Evolutionary conservation across 169 alveolate genomes (phyloP).

Genomic region (Plasmodium fragile): DNA sequence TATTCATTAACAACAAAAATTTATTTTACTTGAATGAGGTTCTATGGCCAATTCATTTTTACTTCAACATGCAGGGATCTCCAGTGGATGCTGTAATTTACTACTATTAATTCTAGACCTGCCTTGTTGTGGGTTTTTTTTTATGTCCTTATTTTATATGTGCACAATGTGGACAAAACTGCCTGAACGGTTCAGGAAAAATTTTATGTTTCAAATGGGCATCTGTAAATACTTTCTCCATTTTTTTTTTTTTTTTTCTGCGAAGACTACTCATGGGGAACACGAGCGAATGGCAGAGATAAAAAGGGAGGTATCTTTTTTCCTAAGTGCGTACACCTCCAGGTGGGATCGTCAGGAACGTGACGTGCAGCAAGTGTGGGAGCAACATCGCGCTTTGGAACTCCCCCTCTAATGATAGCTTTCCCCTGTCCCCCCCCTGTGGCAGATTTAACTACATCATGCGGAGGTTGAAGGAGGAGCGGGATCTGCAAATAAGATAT

Average conservation of each 20-base stretch:
- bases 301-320: conserved; percentile 39
- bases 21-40: conserved; percentile 38
- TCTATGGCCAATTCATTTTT: conserved; percentile 42
- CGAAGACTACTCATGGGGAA: conserved; percentile 12
- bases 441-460: conserved; percentile 63
- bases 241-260: conserved; percentile 11
- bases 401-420: background rate
- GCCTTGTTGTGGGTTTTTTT: background rate
- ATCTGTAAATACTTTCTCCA: background rate
- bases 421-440: background rate
- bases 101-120: background rate
- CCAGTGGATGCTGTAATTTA: background rate
- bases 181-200: background rate
- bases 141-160: background rate
- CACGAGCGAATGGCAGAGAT: conserved; percentile 16
- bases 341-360: conserved; percentile 7
- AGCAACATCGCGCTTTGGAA: background rate
- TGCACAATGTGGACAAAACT: background rate
- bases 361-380: background rate
- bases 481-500: conserved; percentile 45
- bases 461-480: conserved; percentile 53
- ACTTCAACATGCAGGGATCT: conserved; percentile 17
- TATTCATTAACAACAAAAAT: conserved; percentile 70
- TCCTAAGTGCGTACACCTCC: conserved; percentile 41
- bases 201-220: background rate